A percentile compares a stretch with the other conserved stretches of the same genome.
These are phyloP conservation scores for Suillus spraguei DNA, from an alignment of 768 basidiomycete genomes.

Conservation along the genomic window DNA sequence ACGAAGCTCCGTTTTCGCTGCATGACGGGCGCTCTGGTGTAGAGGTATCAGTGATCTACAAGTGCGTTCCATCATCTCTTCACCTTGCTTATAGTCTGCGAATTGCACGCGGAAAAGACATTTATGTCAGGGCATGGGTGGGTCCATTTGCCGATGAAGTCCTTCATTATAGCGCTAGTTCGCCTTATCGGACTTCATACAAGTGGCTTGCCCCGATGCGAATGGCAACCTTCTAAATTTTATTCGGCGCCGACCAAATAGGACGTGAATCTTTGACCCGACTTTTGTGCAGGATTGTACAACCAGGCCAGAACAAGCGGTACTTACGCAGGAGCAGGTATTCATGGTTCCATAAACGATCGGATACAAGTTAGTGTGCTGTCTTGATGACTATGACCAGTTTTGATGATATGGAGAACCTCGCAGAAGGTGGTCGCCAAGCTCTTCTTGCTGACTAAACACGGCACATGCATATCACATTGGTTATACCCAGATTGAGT, in stretches of 20 bases:
- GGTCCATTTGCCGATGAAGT: background rate
- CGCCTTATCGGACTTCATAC: background rate
- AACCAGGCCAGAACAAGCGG: background rate
- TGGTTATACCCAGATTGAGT: background rate
- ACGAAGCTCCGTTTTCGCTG: too few relatives aligned
- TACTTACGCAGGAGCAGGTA: background rate
- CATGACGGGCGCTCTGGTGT: too few relatives aligned
- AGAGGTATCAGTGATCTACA: constrained; percentile 9
- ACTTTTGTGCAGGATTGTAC: background rate
- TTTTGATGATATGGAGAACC: too few relatives aligned
- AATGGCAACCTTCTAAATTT: background rate
- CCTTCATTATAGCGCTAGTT: background rate
- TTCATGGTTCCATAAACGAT: background rate
- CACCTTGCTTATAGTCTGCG: background rate
- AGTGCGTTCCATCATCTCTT: too few relatives aligned
- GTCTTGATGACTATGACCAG: background rate
- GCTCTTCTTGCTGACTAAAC: background rate
- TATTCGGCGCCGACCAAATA: background rate
- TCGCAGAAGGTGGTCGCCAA: background rate
- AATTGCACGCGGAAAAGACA: background rate
- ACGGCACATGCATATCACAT: background rate
- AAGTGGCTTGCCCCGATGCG: too few relatives aligned
- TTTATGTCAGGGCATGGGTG: too few relatives aligned
- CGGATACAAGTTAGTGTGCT: background rate
- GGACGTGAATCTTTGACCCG: background rate